Evolutionary conservation across 1,284 basidiomycete species (phyloP).

Genomic region (Tilletiopsis washingtonensis): DNA sequence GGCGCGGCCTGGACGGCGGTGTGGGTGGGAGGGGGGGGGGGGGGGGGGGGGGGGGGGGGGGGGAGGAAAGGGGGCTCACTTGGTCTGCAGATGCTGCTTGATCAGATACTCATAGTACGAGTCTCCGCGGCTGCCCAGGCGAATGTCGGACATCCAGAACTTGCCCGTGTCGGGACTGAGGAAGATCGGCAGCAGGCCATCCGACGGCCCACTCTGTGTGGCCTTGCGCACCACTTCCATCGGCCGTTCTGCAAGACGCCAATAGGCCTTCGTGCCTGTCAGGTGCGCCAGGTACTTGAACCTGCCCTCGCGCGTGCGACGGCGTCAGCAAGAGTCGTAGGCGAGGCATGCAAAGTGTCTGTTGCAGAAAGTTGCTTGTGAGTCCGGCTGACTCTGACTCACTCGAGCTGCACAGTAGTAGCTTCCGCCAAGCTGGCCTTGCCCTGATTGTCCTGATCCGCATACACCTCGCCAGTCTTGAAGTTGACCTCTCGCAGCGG

Average conservation of each 20-base stretch:
- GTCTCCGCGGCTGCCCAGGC: conserved; percentile 84
- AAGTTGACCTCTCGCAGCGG: conserved; percentile 75
- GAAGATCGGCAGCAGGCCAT: conserved; percentile 76
- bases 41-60: not conserved
- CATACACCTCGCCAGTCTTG: conserved; percentile 58
- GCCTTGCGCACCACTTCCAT: conserved; percentile 32
- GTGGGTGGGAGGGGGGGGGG: too few species aligned
- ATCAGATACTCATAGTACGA: conserved; percentile 86
- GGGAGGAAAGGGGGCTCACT: conserved; percentile 2
- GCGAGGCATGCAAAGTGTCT: too few species aligned
- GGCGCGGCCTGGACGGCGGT: too few species aligned
- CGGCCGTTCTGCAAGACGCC: conserved; percentile 64
- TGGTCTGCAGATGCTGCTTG: conserved; percentile 54
- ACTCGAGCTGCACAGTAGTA: conserved; percentile 42
- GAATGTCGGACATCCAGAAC: conserved; percentile 67
- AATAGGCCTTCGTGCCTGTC: conserved; percentile 68
- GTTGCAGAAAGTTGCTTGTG: too few species aligned
- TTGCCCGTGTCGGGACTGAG: conserved; percentile 60
- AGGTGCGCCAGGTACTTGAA: conserved; percentile 78
- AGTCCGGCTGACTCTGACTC: too few species aligned
- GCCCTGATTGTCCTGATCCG: conserved; percentile 60
- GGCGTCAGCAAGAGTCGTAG: not conserved
- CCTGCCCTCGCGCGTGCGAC: conserved; percentile 50
- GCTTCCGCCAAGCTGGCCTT: conserved; percentile 64
- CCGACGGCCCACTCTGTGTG: conserved; percentile 43